Conservation (phyloP, 2,329 filamentous ascomycete genomes). For the Hortaea werneckii region DNA sequence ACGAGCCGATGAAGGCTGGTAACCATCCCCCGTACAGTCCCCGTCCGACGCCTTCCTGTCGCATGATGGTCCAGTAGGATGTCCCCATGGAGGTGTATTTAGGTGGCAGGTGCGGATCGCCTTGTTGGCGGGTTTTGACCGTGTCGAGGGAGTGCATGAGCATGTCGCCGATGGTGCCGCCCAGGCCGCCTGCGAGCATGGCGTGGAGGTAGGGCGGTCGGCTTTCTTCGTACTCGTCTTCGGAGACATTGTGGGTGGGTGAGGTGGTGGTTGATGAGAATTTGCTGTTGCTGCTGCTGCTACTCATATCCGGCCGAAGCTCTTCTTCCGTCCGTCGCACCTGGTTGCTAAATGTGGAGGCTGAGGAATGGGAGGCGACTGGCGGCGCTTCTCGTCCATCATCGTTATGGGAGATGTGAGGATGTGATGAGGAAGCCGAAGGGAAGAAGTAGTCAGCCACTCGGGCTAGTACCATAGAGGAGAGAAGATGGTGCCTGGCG, state of each 20-base stretch:
- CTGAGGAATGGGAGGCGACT: slow-evolving; percentile 5
- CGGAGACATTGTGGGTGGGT: slow-evolving; percentile 1
- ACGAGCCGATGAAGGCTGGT: slow-evolving; percentile 82
- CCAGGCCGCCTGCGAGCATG: slow-evolving; percentile 90
- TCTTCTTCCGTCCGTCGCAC: slow-evolving; percentile 26
- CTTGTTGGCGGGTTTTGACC: slow-evolving; percentile 95
- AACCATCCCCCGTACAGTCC: slow-evolving; percentile 91
- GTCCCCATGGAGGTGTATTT: slow-evolving; percentile 85
- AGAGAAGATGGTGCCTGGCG: slow-evolving; percentile 10
- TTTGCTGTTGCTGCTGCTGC: neutral
- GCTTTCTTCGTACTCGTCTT: slow-evolving; percentile 31
- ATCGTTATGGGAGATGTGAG: slow-evolving; percentile 24
- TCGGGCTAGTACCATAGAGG: slow-evolving; percentile 40
- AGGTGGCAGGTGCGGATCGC: slow-evolving; percentile 83
- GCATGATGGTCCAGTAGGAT: slow-evolving; percentile 85
- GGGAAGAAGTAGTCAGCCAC: slow-evolving; percentile 38
- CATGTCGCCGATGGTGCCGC: slow-evolving; percentile 89
- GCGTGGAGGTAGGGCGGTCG: slow-evolving; percentile 44
- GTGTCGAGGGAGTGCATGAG: slow-evolving; percentile 98
- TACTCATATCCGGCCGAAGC: slow-evolving; percentile 21
- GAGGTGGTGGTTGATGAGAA: neutral
- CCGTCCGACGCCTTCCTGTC: slow-evolving; percentile 77
- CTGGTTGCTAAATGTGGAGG: slow-evolving; percentile 3
- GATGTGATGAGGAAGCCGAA: slow-evolving; percentile 14
- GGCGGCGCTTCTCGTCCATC: slow-evolving; percentile 20